These are phyloP conservation scores for Coemansia sp. DNA, from an alignment of 192 early-diverging fungal genomes.

Conservation along the genomic window DNA sequence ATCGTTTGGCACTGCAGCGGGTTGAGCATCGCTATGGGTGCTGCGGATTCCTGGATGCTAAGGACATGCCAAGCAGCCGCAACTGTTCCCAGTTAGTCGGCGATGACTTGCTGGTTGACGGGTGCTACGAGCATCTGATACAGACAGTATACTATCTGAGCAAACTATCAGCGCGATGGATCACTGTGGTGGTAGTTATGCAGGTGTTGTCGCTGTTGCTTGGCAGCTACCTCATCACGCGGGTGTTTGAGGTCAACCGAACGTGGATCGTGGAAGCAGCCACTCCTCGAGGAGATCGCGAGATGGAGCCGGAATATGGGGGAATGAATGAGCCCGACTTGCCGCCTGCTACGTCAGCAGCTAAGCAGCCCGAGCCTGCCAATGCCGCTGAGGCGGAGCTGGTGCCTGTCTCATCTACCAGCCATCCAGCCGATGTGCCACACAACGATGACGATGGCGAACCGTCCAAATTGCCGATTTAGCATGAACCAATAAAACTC, in stretches of 20 bases:
- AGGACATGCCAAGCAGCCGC: conserved; percentile 38
- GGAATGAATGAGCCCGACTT: too few species aligned
- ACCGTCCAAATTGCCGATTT: too few species aligned
- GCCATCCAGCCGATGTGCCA: not conserved
- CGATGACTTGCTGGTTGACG: not conserved
- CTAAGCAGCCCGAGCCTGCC: not conserved
- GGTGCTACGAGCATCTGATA: conserved; percentile 18
- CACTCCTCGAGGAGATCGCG: not conserved
- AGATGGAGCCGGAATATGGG: too few species aligned
- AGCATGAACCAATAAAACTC: too few species aligned
- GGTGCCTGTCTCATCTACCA: not conserved
- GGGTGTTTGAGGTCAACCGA: conserved; percentile 2
- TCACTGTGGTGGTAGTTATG: conserved; percentile 12
- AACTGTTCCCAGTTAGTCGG: not conserved
- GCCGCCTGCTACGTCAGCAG: too few species aligned
- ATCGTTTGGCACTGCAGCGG: conserved; percentile 38
- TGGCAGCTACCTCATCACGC: conserved; percentile 8
- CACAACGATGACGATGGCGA: not conserved
- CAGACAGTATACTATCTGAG: conserved; percentile 4
- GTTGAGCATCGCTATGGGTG: conserved; percentile 53
- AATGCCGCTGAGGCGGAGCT: conserved; percentile 4
- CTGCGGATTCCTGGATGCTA: conserved; percentile 42
- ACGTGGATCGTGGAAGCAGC: not conserved
- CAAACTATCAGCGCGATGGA: conserved; percentile 8
- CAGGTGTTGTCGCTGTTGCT: conserved; percentile 13